phyloP scores from a whole-genome alignment of 257 asterid genomes.

The Solanum megistacrolobum region DNA sequence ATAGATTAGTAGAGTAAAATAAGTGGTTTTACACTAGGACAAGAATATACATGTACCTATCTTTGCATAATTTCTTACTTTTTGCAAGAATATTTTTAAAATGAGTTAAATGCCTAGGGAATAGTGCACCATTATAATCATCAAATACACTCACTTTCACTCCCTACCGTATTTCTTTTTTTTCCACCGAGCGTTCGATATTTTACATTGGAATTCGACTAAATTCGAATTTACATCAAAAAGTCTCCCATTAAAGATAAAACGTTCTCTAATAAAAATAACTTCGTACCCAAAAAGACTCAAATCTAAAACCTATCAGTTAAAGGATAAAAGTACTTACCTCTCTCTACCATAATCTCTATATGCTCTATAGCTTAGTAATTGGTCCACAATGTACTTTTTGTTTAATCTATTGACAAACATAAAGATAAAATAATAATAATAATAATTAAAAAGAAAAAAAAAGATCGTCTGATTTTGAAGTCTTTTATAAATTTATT shows the following conservation, averaged over 20 bases:
- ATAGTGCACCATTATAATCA: background rate
- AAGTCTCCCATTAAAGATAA: rapidly evolving
- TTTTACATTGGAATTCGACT: rapidly evolving
- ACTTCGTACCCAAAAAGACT: rapidly evolving
- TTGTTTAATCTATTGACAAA: background rate
- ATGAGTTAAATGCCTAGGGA: background rate
- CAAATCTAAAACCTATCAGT: too few species aligned
- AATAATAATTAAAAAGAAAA: background rate
- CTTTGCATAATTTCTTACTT: background rate
- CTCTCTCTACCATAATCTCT: background rate
- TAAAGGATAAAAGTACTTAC: too few species aligned
- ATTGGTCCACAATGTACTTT: background rate
- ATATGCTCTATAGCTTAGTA: background rate
- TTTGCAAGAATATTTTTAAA: background rate
- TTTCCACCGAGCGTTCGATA: too few species aligned
- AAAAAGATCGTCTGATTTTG: background rate
- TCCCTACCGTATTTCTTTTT: background rate
- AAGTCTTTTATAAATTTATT: background rate
- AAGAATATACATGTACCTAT: background rate
- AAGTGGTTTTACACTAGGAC: background rate
- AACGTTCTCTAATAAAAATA: too few species aligned
- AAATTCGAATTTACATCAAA: rapidly evolving
- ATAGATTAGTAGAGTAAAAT: background rate
- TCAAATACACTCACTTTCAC: background rate
- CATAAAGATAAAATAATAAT: background rate